Evolutionary conservation across 1,284 basidiomycete species (phyloP).

Genomic region (Boletus smithii): DNA sequence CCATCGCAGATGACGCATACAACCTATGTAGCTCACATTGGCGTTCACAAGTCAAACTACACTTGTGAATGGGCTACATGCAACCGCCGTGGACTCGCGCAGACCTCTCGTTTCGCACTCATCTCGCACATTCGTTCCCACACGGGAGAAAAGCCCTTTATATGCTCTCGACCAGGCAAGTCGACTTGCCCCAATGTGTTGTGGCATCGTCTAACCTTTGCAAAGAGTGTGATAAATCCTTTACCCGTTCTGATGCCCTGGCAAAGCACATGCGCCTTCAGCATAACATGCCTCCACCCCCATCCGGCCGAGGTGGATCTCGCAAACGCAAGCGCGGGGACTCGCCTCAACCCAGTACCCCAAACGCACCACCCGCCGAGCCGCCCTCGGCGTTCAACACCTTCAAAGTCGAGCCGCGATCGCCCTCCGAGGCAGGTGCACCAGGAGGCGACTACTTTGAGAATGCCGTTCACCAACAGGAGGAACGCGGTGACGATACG

Average conservation of each 20-base stretch:
- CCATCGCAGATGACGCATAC: not conserved
- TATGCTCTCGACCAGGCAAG: constrained; percentile 75
- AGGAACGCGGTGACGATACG: constrained; percentile 25
- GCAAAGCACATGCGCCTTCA: constrained; percentile 89
- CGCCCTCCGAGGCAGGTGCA: constrained; percentile 38
- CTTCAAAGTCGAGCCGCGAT: constrained; percentile 61
- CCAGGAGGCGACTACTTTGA: constrained; percentile 32
- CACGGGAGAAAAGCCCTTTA: constrained; percentile 90
- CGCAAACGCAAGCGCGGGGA: constrained; percentile 59
- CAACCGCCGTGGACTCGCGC: constrained; percentile 70
- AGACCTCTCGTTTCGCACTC: constrained; percentile 84
- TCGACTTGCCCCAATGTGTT: constrained; percentile 15
- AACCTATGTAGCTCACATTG: constrained; percentile 63
- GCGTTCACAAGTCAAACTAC: constrained; percentile 83
- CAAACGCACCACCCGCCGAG: constrained; percentile 24
- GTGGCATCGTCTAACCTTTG: too few species aligned
- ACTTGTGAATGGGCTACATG: constrained; percentile 88
- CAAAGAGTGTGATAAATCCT: constrained; percentile 88
- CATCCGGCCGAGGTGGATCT: constrained; percentile 66
- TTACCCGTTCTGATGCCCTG: constrained; percentile 87
- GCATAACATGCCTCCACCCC: constrained; percentile 72
- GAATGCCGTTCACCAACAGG: constrained; percentile 7
- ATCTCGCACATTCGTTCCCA: constrained; percentile 87
- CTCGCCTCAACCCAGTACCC: constrained; percentile 32
- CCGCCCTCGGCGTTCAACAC: constrained; percentile 47